A percentile compares a stretch with the other conserved stretches of the same genome.
Conservation (phyloP, 2,329 filamentous ascomycete genomes). For the Metarhizium brunneum region DNA sequence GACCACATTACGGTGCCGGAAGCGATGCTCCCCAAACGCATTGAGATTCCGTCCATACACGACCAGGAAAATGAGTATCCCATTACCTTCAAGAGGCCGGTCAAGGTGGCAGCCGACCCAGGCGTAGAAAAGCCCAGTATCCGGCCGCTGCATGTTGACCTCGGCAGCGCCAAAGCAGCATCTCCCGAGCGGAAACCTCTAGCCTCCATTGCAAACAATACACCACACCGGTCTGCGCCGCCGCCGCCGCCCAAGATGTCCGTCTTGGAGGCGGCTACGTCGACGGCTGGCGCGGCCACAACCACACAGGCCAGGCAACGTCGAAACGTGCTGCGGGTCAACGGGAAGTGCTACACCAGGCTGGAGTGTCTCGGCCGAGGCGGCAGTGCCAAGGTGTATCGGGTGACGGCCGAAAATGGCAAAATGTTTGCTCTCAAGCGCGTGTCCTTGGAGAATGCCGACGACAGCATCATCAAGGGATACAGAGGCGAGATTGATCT, state of each 20-base stretch:
- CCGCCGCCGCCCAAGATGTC: slow-evolving; percentile 94
- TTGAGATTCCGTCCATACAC: slow-evolving; percentile 50
- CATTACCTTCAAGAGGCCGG: slow-evolving; percentile 56
- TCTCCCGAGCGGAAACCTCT: slow-evolving; percentile 51
- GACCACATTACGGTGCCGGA: slow-evolving; percentile 11
- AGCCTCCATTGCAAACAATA: slow-evolving; percentile 49
- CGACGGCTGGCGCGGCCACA: slow-evolving; percentile 69
- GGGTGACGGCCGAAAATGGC: slow-evolving; percentile 93
- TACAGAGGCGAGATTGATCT: slow-evolving; percentile 96
- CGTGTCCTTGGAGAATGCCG: slow-evolving; percentile 82
- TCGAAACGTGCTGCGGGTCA: slow-evolving; percentile 76
- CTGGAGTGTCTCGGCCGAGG: slow-evolving; percentile 87
- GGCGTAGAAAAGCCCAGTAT: slow-evolving; percentile 47
- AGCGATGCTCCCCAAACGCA: slow-evolving; percentile 22
- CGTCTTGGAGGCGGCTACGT: slow-evolving; percentile 82
- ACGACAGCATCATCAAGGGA: slow-evolving; percentile 72
- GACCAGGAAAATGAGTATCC: slow-evolving; percentile 83
- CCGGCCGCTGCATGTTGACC: slow-evolving; percentile 38
- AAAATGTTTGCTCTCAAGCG: slow-evolving; percentile 92
- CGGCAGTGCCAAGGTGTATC: slow-evolving; percentile 89
- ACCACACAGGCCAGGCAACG: slow-evolving; percentile 66
- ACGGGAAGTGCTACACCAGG: slow-evolving; percentile 82
- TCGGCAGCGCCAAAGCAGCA: slow-evolving; percentile 25
- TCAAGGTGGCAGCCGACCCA: slow-evolving; percentile 39
- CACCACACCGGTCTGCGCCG: slow-evolving; percentile 67